A percentile compares a stretch with the other conserved stretches of the same genome.
These are phyloP conservation scores for Calocybe indica DNA, from an alignment of 768 basidiomycete species.

Conservation along the genomic window DNA sequence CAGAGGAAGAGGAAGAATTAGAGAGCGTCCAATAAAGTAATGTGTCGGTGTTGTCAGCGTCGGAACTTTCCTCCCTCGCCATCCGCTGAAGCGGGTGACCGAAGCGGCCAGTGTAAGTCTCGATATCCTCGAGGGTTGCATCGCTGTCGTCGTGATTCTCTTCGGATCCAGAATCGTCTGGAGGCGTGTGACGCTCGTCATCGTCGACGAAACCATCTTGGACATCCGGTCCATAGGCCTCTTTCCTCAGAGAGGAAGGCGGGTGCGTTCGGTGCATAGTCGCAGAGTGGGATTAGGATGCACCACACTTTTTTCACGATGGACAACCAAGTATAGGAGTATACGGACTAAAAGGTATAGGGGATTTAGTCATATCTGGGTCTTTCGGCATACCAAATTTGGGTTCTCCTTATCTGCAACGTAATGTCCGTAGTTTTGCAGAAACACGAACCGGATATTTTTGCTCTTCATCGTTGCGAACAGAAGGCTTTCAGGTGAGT, in stretches of 20 bases:
- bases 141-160: conserved; percentile 19
- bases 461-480: neutral
- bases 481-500: neutral
- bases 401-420: too few species aligned
- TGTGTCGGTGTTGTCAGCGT: conserved; percentile 15
- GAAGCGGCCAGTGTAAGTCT: conserved; percentile 12
- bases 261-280: too few species aligned
- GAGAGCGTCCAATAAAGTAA: conserved; percentile 14
- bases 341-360: too few species aligned
- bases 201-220: conserved; percentile 11
- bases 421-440: too few species aligned
- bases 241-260: too few species aligned
- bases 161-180: conserved; percentile 14
- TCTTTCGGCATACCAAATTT: too few species aligned
- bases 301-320: too few species aligned
- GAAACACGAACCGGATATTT: conserved; percentile 1
- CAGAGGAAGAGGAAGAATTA: conserved; percentile 16
- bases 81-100: conserved; percentile 30
- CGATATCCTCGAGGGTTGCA: conserved; percentile 25
- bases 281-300: too few species aligned
- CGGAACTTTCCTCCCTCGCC: conserved; percentile 19
- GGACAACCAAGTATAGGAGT: too few species aligned
- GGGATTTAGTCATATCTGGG: too few species aligned
- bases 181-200: conserved; percentile 14
- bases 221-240: too few species aligned